Conservation (phyloP, 2,329 filamentous ascomycete genomes). For the Teratosphaeria epicoccoides region DNA sequence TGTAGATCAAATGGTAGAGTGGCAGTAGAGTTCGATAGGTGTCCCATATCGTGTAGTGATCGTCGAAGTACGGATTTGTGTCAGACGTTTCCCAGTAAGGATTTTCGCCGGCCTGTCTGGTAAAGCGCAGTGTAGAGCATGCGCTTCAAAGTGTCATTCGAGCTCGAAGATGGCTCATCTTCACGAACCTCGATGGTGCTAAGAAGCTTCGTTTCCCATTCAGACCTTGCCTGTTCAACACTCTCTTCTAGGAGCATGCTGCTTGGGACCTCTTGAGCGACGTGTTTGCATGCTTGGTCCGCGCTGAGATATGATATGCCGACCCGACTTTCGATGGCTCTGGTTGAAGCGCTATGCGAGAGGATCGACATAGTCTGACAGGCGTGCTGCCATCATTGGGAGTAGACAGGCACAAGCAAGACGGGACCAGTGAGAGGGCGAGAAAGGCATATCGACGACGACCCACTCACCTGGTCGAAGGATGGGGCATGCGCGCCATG, state of each 20-base stretch:
- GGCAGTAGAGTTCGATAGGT: constrained; percentile 53
- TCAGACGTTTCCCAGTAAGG: constrained; percentile 50
- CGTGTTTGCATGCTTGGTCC: constrained; percentile 15
- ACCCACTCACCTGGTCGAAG: background rate
- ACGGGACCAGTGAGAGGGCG: background rate
- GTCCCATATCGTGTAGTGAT: constrained; percentile 59
- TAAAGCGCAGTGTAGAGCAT: constrained; percentile 43
- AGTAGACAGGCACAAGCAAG: background rate
- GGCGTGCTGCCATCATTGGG: background rate
- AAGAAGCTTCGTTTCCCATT: background rate
- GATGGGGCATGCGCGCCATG: background rate
- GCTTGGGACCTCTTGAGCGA: background rate
- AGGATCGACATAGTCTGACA: constrained; percentile 1
- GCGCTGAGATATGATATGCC: constrained; percentile 56
- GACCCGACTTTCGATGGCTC: constrained; percentile 41
- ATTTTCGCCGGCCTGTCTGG: constrained; percentile 43
- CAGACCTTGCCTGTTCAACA: background rate
- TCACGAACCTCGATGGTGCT: constrained; percentile 32
- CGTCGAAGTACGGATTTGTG: constrained; percentile 53
- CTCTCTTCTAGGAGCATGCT: background rate
- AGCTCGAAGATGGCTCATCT: background rate
- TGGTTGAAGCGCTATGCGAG: constrained; percentile 3
- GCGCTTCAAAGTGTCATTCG: constrained; percentile 10
- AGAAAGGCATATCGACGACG: background rate
- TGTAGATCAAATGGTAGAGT: constrained; percentile 54